phyloP scores from a whole-genome alignment of 1,284 basidiomycete genomes.

The Cryptococcus amylolentus region DNA sequence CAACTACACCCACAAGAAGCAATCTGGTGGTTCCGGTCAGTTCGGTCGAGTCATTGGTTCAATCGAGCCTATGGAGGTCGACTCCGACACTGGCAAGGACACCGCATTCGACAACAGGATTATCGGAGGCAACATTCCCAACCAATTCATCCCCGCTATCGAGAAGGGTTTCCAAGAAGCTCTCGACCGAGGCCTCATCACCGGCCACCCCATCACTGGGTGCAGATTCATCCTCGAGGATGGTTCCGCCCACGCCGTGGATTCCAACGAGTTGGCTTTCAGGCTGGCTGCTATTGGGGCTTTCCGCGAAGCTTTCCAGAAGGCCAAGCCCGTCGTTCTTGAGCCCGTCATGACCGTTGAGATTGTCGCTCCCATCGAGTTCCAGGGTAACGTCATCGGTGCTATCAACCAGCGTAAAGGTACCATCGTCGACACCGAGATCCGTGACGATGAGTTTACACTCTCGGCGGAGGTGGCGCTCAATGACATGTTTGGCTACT shows the following conservation, averaged over 20 bases:
- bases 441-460: conserved; percentile 96
- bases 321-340: conserved; percentile 75
- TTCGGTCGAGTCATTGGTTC: conserved; percentile 89
- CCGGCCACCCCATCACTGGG: conserved; percentile 84
- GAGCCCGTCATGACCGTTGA: conserved; percentile 99
- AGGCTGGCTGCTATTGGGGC: conserved; percentile 84
- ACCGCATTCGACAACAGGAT: conserved; percentile 82
- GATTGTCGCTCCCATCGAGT: conserved; percentile 91
- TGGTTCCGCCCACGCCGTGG: conserved; percentile 89
- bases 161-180: conserved; percentile 98
- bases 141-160: conserved; percentile 87
- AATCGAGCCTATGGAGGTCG: conserved; percentile 85
- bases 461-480: conserved; percentile 85
- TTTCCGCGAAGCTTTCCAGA: conserved; percentile 84
- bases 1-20: conserved; percentile 96
- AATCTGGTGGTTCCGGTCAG: conserved; percentile 95
- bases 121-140: conserved; percentile 89
- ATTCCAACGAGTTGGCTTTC: conserved; percentile 97
- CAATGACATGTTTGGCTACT: conserved; percentile 99
- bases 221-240: conserved; percentile 87
- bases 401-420: conserved; percentile 90
- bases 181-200: conserved; percentile 82
- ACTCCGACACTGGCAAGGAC: conserved; percentile 78
- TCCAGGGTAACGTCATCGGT: conserved; percentile 95
- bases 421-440: conserved; percentile 93